Evolutionary conservation across 441 rosid species (phyloP).

Genomic region (Daphne laureola): DNA sequence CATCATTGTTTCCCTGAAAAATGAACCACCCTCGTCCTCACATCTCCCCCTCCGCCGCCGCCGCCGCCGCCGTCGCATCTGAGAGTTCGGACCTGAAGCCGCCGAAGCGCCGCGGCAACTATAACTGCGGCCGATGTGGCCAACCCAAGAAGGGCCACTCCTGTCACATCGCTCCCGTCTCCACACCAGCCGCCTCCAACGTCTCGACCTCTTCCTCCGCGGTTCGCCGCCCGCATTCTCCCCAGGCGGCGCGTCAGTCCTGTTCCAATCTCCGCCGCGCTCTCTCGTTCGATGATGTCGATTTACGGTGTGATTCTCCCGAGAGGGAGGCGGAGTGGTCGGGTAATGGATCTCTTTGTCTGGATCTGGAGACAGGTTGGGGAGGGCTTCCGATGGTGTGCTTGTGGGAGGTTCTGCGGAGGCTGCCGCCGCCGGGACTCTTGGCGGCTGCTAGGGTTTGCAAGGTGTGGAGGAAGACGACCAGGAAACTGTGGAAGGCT

Average conservation of each 20-base stretch:
- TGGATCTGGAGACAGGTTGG: slow-evolving; percentile 27
- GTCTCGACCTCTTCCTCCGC: slow-evolving; percentile 23
- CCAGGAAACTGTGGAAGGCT: slow-evolving; percentile 71
- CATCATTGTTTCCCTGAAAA: slow-evolving; percentile 10
- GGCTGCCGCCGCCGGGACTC: slow-evolving; percentile 64
- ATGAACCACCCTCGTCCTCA: slow-evolving; percentile 35
- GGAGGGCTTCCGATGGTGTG: slow-evolving; percentile 46
- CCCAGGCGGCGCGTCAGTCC: slow-evolving; percentile 29
- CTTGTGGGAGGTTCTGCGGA: slow-evolving; percentile 72
- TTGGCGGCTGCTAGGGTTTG: slow-evolving; percentile 75
- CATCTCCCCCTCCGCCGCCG: slow-evolving; percentile 40
- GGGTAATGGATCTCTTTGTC: slow-evolving; percentile 28
- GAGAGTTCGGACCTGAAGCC: slow-evolving; percentile 35
- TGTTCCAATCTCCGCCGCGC: slow-evolving; percentile 60
- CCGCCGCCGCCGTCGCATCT: slow-evolving; percentile 7
- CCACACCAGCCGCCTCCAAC: slow-evolving; percentile 19
- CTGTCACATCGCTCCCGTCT: slow-evolving; percentile 33
- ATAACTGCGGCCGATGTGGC: slow-evolving; percentile 92
- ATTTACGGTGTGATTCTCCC: slow-evolving; percentile 33
- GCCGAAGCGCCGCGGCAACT: slow-evolving; percentile 64
- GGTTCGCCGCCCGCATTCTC: slow-evolving; percentile 13
- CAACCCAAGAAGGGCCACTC: slow-evolving; percentile 86
- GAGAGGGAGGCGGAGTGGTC: slow-evolving; percentile 25
- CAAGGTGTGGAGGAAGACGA: slow-evolving; percentile 73
- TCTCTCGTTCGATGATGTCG: slow-evolving; percentile 68